Conservation (phyloP, 2,329 filamentous ascomycete genomes). For the Xylariaceae sp. region DNA sequence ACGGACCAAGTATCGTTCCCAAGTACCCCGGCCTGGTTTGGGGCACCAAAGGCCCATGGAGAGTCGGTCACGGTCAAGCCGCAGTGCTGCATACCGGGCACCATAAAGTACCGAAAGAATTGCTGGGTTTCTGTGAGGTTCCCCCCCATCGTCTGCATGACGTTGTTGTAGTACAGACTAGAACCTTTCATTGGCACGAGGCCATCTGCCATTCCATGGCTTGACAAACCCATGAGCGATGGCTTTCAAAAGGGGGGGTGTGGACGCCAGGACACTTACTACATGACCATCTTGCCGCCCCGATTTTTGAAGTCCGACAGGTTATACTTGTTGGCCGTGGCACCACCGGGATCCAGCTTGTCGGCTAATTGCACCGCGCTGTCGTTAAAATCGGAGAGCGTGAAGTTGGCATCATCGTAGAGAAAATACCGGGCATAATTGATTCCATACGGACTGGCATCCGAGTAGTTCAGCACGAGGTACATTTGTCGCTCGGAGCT, state of each 20-base stretch:
- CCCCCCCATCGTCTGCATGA: slow-evolving; percentile 22
- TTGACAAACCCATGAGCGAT: too few species aligned
- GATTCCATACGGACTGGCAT: slow-evolving; percentile 29
- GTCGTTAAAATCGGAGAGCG: slow-evolving; percentile 29
- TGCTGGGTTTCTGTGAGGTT: slow-evolving; percentile 34
- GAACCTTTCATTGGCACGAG: slow-evolving; percentile 34
- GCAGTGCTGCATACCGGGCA: slow-evolving; percentile 54
- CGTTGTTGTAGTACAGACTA: slow-evolving; percentile 30
- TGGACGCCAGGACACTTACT: too few species aligned
- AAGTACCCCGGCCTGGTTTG: slow-evolving; percentile 23
- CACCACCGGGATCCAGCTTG: slow-evolving; percentile 31
- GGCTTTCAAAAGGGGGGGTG: too few species aligned
- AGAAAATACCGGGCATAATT: slow-evolving; percentile 36
- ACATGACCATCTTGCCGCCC: slow-evolving; percentile 41
- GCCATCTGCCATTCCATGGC: slow-evolving; percentile 40
- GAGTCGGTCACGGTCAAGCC: slow-evolving; percentile 28
- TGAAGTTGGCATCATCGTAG: slow-evolving; percentile 34
- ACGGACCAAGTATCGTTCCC: slow-evolving; percentile 29
- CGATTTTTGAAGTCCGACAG: slow-evolving; percentile 33
- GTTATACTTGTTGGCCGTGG: slow-evolving; percentile 35
- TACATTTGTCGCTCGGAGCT: slow-evolving; percentile 39
- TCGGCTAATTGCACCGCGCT: slow-evolving; percentile 27
- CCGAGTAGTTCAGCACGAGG: slow-evolving; percentile 26
- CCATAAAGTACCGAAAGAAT: slow-evolving; percentile 48
- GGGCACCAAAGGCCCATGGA: slow-evolving; percentile 36